Evolutionary conservation across 176 grass and related monocot genomes (phyloP), one percentile per base, ranked within the genome.

Genomic region (Musa itinerans): DNA sequence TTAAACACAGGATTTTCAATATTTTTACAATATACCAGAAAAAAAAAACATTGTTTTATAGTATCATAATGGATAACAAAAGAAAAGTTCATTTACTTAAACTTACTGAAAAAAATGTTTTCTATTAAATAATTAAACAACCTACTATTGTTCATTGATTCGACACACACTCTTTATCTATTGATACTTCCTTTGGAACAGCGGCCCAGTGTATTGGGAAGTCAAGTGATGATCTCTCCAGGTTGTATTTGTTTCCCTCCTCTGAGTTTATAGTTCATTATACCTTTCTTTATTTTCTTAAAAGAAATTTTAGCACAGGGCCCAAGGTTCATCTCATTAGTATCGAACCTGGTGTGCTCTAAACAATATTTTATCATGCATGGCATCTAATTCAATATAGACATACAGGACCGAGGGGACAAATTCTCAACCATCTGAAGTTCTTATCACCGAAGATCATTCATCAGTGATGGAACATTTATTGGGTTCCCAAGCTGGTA

Each of bases 111-210:
- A 5, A 6, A 43, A 43, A 43, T 43, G 34, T 43, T 43, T 43
- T 43, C 34, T 43, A 6, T 43, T 43, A 43, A 43, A 15, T 61
- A 8, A 61, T n/a, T 61, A 61, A 19, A 6, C 17, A n/a, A 10
- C 16, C 57, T 8, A 9, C 8, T 20, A 21, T 61, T 19, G 53
- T 55, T 29, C 11, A 34, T 3, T 68, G 2, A 26, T 2, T 68
- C 14, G 14, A 17, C 16, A 9, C 15, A 43, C 15, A n/a, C 11
- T 48, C 54, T 75, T 34, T 34, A 75, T 58, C 53, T 43, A 20
- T 16, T 75, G 26, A 75, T 14, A 4, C 59, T 75, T 29, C 54
- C 54, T n/a, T 58, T 58, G 15, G 29, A 75, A 58, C 73, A 75
- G 73, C 19, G 73, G 3, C 50, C 23, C 22, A 10, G 8, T 25